Conservation (phyloP, 2,329 filamentous ascomycete genomes). For the Endothia cerciana region DNA sequence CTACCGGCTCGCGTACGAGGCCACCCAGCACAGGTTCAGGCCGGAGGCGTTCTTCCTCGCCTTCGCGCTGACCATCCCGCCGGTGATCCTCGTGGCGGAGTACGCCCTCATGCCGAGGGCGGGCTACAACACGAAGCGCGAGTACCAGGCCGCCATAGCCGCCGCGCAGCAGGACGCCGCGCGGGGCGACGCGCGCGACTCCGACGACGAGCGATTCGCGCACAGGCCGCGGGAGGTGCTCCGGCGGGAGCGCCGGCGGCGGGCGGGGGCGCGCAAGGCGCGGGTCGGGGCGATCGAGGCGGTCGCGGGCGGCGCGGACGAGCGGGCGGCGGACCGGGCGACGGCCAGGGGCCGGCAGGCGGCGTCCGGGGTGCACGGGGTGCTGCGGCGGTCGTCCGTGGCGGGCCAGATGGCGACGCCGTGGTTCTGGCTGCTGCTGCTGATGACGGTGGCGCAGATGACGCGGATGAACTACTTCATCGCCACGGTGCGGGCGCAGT, state of each 20-base stretch:
- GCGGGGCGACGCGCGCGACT: slow-evolving; percentile 53
- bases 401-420: slow-evolving; percentile 66
- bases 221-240: slow-evolving; percentile 41
- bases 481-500: slow-evolving; percentile 71
- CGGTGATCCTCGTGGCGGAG: slow-evolving; percentile 43
- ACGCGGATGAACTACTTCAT: slow-evolving; percentile 73
- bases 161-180: slow-evolving; percentile 40
- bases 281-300: slow-evolving; percentile 66
- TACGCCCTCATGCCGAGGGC: slow-evolving; percentile 44
- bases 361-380: slow-evolving; percentile 71
- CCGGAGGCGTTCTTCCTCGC: slow-evolving; percentile 44
- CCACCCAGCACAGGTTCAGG: slow-evolving; percentile 39
- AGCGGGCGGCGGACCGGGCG: slow-evolving; percentile 59
- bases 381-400: slow-evolving; percentile 68
- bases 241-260: slow-evolving; percentile 45
- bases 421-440: slow-evolving; percentile 73
- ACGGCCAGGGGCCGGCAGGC: slow-evolving; percentile 57
- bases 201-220: slow-evolving; percentile 58
- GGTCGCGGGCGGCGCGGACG: slow-evolving; percentile 60
- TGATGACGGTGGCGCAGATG: slow-evolving; percentile 65
- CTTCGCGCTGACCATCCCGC: slow-evolving; percentile 44
- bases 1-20: slow-evolving; percentile 60
- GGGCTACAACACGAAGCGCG: slow-evolving; percentile 44
- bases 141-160: slow-evolving; percentile 46
- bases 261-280: slow-evolving; percentile 55